Percentiles rank a stretch among this genome's conserved stretches.
Evolutionary conservation across 2,329 filamentous ascomycete species (phyloP).

Genomic region (Neodidymelliopsis sp.): DNA sequence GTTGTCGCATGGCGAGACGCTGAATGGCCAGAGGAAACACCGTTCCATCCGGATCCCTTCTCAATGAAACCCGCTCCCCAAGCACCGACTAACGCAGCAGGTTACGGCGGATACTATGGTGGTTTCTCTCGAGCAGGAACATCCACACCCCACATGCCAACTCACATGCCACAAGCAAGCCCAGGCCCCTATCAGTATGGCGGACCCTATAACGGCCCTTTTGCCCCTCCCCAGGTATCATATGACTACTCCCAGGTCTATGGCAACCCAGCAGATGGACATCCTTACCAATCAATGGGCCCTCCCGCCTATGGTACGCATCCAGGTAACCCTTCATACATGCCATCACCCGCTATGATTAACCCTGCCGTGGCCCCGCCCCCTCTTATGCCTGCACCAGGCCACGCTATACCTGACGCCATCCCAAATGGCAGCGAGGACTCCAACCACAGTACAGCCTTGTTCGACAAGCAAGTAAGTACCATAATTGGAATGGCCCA

Average conservation of each 20-base stretch:
- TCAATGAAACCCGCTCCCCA: constrained; percentile 52
- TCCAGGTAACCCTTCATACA: constrained; percentile 34
- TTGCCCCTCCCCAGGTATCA: constrained; percentile 45
- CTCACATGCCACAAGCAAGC: constrained; percentile 46
- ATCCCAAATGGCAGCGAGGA: constrained; percentile 27
- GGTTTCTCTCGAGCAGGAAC: constrained; percentile 49
- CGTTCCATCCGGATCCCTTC: constrained; percentile 70
- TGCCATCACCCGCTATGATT: constrained; percentile 43
- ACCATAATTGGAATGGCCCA: constrained; percentile 59
- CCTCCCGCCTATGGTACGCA: constrained; percentile 39
- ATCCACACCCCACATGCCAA: constrained; percentile 46
- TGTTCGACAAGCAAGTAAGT: constrained; percentile 52
- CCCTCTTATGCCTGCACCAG: constrained; percentile 29
- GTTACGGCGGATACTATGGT: constrained; percentile 43
- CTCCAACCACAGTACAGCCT: constrained; percentile 41
- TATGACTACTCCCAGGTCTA: constrained; percentile 42
- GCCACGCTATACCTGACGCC: constrained; percentile 28
- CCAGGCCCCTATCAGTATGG: constrained; percentile 48
- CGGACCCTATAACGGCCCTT: constrained; percentile 46
- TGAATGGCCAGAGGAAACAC: constrained; percentile 79
- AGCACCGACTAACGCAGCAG: constrained; percentile 29
- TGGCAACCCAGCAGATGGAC: constrained; percentile 38
- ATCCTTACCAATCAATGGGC: constrained; percentile 41
- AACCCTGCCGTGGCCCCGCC: constrained; percentile 38
- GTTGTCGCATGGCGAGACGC: constrained; percentile 79